Evolutionary conservation across 2,329 filamentous ascomycete genomes (phyloP).

Genomic region (Apiospora saccharicola): DNA sequence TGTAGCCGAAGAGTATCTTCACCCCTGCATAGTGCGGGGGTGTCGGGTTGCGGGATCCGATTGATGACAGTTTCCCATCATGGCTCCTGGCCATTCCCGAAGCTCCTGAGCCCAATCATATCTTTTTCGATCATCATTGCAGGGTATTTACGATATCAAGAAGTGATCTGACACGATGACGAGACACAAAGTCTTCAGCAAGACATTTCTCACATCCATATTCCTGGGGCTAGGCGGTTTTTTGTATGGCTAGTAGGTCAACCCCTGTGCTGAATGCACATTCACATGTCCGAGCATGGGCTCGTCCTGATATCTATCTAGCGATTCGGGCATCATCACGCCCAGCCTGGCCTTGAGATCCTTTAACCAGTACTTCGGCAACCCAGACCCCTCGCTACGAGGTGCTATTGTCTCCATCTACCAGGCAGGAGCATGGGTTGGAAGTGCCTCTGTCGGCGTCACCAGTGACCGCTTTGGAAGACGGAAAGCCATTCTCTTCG

Average conservation of each 20-base stretch:
- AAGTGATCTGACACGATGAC: neutral
- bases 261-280: neutral
- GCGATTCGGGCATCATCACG: slow-evolving; percentile 52
- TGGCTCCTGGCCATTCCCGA: neutral
- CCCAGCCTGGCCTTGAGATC: slow-evolving; percentile 47
- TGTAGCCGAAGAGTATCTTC: neutral
- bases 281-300: neutral
- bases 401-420: slow-evolving; percentile 51
- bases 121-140: neutral
- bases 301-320: slow-evolving; percentile 25
- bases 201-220: slow-evolving; percentile 48
- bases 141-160: neutral
- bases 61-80: neutral
- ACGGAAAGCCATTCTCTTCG: slow-evolving; percentile 49
- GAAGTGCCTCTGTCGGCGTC: slow-evolving; percentile 48
- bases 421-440: slow-evolving; percentile 50
- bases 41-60: neutral
- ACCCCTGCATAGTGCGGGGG: slow-evolving; percentile 7
- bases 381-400: slow-evolving; percentile 44
- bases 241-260: slow-evolving; percentile 45
- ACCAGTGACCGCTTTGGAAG: slow-evolving; percentile 48
- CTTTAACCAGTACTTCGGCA: slow-evolving; percentile 45
- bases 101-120: neutral
- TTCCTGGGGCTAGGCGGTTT: slow-evolving; percentile 50
- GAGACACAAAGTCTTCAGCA: slow-evolving; percentile 37